phyloP scores from a whole-genome alignment of 345 rosid genomes.

The Laguncularia racemosa region DNA sequence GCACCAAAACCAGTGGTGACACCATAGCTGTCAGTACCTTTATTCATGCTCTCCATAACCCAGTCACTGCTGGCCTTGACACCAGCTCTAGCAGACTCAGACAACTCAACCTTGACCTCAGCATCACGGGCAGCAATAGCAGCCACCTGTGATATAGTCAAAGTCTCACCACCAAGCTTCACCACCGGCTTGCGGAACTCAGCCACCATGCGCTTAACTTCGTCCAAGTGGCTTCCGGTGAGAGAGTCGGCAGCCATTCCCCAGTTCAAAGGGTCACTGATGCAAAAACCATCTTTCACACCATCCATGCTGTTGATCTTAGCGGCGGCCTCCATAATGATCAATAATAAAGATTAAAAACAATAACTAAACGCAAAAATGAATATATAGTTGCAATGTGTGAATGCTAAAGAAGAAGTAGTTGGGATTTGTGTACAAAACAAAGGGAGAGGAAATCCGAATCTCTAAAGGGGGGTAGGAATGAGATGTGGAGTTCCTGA shows the following conservation, averaged over 20 bases:
- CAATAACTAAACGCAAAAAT: too few species aligned
- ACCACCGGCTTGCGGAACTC: constrained; percentile 33
- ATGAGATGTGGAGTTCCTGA: too few species aligned
- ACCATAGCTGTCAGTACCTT: constrained; percentile 12
- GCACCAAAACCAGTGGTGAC: constrained; percentile 14
- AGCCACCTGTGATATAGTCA: constrained; percentile 37
- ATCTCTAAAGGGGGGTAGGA: too few species aligned
- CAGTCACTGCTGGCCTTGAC: constrained; percentile 30
- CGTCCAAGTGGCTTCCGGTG: constrained; percentile 42
- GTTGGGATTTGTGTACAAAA: too few species aligned
- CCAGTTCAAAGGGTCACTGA: constrained; percentile 30
- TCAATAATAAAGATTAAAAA: too few species aligned
- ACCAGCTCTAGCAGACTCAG: constrained; percentile 21
- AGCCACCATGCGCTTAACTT: constrained; percentile 32
- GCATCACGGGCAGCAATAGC: constrained; percentile 6
- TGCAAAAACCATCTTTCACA: not conserved
- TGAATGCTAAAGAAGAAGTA: too few species aligned
- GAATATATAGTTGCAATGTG: too few species aligned
- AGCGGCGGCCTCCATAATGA: too few species aligned
- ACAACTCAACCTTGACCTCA: constrained; percentile 17
- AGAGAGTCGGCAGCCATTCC: constrained; percentile 29
- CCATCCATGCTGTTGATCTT: too few species aligned
- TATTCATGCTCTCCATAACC: constrained; percentile 16
- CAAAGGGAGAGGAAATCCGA: too few species aligned
- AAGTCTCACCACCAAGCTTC: constrained; percentile 27